Percentiles rank a stretch among this genome's conserved stretches.
These are phyloP conservation scores for Byssochlamys sp. DNA, from an alignment of 2,329 filamentous ascomycete genomes.

Conservation along the genomic window DNA sequence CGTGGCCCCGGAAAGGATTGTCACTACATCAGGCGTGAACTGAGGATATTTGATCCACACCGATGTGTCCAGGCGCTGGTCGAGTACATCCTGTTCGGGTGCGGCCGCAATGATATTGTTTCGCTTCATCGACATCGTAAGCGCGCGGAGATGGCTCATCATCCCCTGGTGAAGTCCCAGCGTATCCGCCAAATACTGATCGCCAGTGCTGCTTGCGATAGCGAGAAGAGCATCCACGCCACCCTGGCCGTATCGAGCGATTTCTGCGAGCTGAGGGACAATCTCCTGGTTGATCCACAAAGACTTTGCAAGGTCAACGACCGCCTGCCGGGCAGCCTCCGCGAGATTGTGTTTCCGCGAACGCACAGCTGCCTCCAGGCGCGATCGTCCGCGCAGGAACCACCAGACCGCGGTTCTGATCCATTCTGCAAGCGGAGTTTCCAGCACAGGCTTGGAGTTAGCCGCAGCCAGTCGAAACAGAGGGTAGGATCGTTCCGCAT, in stretches of 20 bases:
- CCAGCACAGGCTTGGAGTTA: constrained; percentile 55
- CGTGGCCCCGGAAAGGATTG: constrained; percentile 56
- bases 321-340: constrained; percentile 50
- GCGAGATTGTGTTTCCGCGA: constrained; percentile 37
- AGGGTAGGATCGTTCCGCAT: constrained; percentile 64
- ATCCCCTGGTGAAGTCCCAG: constrained; percentile 47
- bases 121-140: constrained; percentile 72
- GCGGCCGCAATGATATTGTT: constrained; percentile 64
- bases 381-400: constrained; percentile 72
- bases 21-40: constrained; percentile 61
- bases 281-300: constrained; percentile 61
- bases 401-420: constrained; percentile 72
- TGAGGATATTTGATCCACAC: constrained; percentile 74
- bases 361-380: constrained; percentile 62
- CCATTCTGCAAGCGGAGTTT: constrained; percentile 57
- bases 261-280: constrained; percentile 30
- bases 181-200: constrained; percentile 37
- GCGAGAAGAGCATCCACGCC: constrained; percentile 32
- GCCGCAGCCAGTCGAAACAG: constrained; percentile 72
- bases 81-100: constrained; percentile 57
- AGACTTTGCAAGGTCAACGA: constrained; percentile 74
- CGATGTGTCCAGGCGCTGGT: constrained; percentile 66
- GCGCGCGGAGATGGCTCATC: constrained; percentile 57
- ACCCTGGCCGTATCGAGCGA: constrained; percentile 30
- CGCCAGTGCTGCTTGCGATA: constrained; percentile 35